Percentiles rank a stretch among this genome's conserved stretches.
Conservation (phyloP, 2,329 filamentous ascomycete genomes). For the Botrytis hyacinthi region DNA sequence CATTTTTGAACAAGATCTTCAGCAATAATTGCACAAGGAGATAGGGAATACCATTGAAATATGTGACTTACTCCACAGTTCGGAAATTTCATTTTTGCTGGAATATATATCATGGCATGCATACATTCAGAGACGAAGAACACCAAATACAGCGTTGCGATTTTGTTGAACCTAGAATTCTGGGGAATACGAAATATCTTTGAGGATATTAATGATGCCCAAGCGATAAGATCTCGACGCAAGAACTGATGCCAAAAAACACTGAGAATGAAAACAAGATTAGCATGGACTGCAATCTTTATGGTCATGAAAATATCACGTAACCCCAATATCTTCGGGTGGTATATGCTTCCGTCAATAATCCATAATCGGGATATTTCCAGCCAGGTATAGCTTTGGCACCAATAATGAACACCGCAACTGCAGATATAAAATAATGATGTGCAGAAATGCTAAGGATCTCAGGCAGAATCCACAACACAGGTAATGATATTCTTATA, state of each 20-base stretch:
- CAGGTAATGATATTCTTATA: constrained; percentile 1
- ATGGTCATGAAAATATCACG: background rate
- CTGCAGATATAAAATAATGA: background rate
- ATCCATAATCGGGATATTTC: background rate
- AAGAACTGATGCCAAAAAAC: background rate
- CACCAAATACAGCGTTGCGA: background rate
- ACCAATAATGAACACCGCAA: constrained; percentile 1
- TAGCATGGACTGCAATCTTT: background rate
- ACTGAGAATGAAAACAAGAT: background rate
- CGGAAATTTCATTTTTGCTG: background rate
- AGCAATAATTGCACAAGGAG: background rate
- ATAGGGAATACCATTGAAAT: constrained; percentile 9
- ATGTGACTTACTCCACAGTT: constrained; percentile 7
- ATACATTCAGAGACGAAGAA: constrained; percentile 1
- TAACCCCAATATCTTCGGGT: constrained; percentile 6
- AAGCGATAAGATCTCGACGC: background rate
- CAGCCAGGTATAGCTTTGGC: constrained; percentile 4
- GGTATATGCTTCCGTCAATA: constrained; percentile 6
- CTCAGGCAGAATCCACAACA: background rate
- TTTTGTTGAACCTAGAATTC: background rate
- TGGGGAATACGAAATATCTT: constrained; percentile 7
- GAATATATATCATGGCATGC: constrained; percentile 1
- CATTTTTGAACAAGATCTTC: background rate
- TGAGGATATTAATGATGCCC: constrained; percentile 4
- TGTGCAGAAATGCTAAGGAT: background rate